phyloP scores from a whole-genome alignment of 768 basidiomycete species.

The Suillus brevipes region DNA sequence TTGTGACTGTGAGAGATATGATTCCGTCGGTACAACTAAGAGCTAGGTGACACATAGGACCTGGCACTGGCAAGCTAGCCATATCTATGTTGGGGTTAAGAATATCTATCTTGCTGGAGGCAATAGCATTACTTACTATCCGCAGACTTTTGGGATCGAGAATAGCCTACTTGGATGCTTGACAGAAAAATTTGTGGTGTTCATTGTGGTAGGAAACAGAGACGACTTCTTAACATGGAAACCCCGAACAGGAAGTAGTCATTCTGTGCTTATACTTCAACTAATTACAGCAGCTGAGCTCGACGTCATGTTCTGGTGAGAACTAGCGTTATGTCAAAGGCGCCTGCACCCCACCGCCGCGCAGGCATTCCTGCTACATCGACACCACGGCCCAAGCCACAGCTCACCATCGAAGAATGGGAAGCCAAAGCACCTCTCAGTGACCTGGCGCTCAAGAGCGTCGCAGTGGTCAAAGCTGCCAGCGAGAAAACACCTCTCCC shows the following conservation, averaged over 20 bases:
- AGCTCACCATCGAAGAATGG: constrained; percentile 86
- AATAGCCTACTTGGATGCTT: not conserved
- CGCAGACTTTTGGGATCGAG: not conserved
- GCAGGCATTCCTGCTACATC: constrained; percentile 26
- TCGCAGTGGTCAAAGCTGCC: constrained; percentile 60
- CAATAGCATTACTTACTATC: not conserved
- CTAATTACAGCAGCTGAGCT: constrained; percentile 1
- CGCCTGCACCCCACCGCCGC: constrained; percentile 23
- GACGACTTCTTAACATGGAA: not conserved
- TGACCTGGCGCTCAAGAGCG: constrained; percentile 66
- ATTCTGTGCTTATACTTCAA: not conserved
- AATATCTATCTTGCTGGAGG: no score
- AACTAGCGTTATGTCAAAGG: constrained; percentile 5
- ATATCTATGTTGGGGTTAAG: not conserved
- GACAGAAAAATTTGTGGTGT: not conserved
- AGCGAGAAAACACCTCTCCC: constrained; percentile 66
- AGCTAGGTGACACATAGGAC: not conserved
- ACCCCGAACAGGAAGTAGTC: constrained; percentile 1
- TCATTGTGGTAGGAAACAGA: not conserved
- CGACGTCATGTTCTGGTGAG: constrained; percentile 8
- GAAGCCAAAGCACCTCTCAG: constrained; percentile 77
- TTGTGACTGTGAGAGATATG: not conserved
- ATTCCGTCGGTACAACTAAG: not conserved
- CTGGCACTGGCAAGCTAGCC: not conserved
- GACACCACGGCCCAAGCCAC: constrained; percentile 39